These are phyloP conservation scores for Boletus rubroflammeus DNA, from an alignment of 768 basidiomycete species.

Conservation along the genomic window DNA sequence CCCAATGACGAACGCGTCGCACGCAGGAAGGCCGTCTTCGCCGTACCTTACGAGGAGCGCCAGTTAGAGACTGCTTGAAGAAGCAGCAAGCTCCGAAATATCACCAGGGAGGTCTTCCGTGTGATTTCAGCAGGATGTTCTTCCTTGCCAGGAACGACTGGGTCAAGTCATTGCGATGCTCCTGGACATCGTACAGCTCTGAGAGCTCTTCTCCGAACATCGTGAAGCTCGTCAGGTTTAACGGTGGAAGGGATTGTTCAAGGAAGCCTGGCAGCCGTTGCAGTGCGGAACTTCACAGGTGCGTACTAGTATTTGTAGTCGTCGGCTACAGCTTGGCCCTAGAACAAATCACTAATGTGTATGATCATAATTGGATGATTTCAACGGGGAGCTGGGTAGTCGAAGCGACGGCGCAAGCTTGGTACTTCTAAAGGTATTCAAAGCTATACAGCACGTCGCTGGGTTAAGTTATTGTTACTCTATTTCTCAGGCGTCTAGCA, in stretches of 20 bases:
- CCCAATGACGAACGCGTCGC: conserved; percentile 79
- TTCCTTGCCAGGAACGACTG: conserved; percentile 41
- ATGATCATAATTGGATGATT: conserved; percentile 2
- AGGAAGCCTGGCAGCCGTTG: not conserved
- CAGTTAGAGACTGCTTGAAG: conserved; percentile 10
- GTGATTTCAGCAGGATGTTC: conserved; percentile 77
- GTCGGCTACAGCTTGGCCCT: conserved; percentile 28
- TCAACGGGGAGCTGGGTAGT: not conserved
- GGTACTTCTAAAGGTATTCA: not conserved
- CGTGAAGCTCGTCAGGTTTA: not conserved
- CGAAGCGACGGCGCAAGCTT: not conserved
- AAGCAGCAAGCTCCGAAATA: conserved; percentile 8
- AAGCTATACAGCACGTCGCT: not conserved
- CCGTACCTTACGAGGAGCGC: conserved; percentile 56
- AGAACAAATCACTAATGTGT: conserved; percentile 5
- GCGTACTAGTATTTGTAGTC: conserved; percentile 27
- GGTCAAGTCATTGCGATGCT: conserved; percentile 13
- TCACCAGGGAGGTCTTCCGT: conserved; percentile 84
- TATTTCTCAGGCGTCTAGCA: conserved; percentile 30
- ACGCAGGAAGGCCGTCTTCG: conserved; percentile 64
- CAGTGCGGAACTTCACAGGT: not conserved
- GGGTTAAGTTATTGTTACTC: not conserved
- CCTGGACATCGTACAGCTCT: conserved; percentile 21
- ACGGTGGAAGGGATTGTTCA: not conserved
- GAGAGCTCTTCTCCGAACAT: conserved; percentile 30